Evolutionary conservation across 176 grass and related monocot species (phyloP).

Genomic region (Chloris gayana): DNA sequence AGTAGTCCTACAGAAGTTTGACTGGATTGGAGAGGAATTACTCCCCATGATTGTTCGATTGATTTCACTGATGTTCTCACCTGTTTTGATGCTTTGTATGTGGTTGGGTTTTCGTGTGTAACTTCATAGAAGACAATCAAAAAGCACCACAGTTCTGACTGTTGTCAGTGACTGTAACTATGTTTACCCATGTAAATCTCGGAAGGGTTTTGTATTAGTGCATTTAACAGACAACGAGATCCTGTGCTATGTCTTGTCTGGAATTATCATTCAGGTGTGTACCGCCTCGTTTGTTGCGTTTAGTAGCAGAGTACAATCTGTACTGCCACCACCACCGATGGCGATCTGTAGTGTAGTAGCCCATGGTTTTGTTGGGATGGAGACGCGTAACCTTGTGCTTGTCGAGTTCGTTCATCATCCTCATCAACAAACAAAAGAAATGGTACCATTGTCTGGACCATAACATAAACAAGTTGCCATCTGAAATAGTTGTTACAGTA

Average conservation of each 20-base stretch:
- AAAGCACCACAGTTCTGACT: not conserved
- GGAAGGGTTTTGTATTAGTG: not conserved
- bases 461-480: too few species aligned
- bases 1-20: slow-evolving; percentile 36
- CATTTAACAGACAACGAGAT: not conserved
- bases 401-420: too few species aligned
- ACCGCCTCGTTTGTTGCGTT: too few species aligned
- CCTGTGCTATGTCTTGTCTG: not conserved
- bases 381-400: too few species aligned
- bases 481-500: too few species aligned
- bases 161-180: not conserved
- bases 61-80: slow-evolving; percentile 34
- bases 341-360: too few species aligned
- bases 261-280: not conserved
- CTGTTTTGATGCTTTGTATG: slow-evolving; percentile 10
- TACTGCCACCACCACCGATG: too few species aligned
- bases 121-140: not conserved
- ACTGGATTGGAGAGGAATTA: slow-evolving; percentile 42
- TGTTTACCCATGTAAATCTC: not conserved
- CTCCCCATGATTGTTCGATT: slow-evolving; percentile 26
- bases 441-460: too few species aligned
- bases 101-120: slow-evolving; percentile 36
- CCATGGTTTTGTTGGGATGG: too few species aligned
- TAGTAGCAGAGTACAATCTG: too few species aligned
- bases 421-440: too few species aligned